phyloP scores from a whole-genome alignment of 73 alveolate genomes.

The Tetrahymena elliotti region DNA sequence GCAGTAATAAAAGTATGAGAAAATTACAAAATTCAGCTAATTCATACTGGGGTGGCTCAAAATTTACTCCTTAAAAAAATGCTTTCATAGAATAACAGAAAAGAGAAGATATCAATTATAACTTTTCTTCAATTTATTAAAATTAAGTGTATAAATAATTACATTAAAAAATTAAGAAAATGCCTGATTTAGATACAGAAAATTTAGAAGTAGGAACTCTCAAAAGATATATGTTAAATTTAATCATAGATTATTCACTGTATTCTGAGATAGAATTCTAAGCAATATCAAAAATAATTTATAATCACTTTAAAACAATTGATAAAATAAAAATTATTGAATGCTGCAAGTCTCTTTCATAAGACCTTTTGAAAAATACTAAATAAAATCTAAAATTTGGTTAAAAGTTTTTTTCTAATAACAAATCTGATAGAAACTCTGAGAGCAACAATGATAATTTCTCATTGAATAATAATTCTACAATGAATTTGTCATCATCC shows the following conservation, averaged over 20 bases:
- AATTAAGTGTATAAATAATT: background rate
- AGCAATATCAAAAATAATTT: background rate
- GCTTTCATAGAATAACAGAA: background rate
- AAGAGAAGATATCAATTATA: background rate
- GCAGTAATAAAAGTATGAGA: background rate
- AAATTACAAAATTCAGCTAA: background rate
- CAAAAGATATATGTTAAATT: background rate
- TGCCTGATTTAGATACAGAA: background rate
- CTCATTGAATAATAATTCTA: background rate
- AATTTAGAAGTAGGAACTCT: background rate
- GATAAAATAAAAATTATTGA: background rate
- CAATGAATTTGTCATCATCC: background rate
- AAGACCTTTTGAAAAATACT: background rate
- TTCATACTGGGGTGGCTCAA: background rate
- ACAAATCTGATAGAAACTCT: background rate
- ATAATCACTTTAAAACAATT: background rate
- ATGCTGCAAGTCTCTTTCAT: background rate
- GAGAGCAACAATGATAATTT: background rate
- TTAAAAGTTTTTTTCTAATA: background rate
- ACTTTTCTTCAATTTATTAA: background rate
- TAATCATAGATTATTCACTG: background rate
- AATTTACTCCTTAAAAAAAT: background rate
- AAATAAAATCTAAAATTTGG: background rate
- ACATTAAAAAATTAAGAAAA: background rate
- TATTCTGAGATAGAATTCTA: background rate